phyloP scores from a whole-genome alignment of 2,329 filamentous ascomycete species.

The Hypocrella siamensis region DNA sequence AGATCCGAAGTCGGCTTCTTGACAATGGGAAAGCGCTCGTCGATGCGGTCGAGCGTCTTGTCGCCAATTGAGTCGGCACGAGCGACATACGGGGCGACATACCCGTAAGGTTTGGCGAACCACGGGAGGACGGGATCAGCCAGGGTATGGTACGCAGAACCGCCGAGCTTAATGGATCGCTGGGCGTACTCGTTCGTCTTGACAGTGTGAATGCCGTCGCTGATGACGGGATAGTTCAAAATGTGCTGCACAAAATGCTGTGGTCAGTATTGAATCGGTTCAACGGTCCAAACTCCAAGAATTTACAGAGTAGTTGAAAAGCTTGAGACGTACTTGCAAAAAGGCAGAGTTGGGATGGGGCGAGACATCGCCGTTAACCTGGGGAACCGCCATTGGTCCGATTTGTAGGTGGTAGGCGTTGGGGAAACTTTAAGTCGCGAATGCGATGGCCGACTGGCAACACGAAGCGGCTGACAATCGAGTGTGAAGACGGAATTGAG shows the following conservation, averaged over 20 bases:
- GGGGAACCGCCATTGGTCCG: conserved; percentile 22
- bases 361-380: conserved; percentile 36
- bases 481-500: no score
- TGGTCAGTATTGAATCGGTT: background rate
- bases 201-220: conserved; percentile 63
- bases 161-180: conserved; percentile 62
- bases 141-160: conserved; percentile 60
- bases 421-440: no score
- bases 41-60: conserved; percentile 52
- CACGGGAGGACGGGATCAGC: conserved; percentile 59
- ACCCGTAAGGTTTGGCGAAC: conserved; percentile 62
- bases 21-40: conserved; percentile 55
- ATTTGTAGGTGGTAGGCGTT: background rate
- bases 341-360: conserved; percentile 31
- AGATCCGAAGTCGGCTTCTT: conserved; percentile 63
- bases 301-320: no score
- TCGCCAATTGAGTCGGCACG: conserved; percentile 68
- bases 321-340: conserved; percentile 25
- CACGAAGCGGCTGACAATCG: background rate
- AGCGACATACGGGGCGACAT: conserved; percentile 69
- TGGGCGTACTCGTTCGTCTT: conserved; percentile 71
- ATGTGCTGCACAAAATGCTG: conserved; percentile 49
- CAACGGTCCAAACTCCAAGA: no score
- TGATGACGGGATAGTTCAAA: conserved; percentile 67
- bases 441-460: no score